Evolutionary conservation across 176 grass and related monocot species (phyloP).

Genomic region (Musa itinerans): DNA sequence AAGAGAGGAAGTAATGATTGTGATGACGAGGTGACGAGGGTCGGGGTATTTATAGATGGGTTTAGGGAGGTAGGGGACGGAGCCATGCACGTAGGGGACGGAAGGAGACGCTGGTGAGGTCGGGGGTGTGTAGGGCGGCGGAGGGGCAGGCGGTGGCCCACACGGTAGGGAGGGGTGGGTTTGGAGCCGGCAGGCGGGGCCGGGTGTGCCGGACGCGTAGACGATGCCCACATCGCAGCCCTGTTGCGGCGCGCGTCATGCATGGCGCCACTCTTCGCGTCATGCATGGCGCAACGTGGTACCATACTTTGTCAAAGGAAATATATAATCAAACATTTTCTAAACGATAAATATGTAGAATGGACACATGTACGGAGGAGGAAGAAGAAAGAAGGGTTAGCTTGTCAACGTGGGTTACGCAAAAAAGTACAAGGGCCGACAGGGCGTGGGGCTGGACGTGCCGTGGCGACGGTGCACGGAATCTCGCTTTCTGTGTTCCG

Average conservation of each 20-base stretch:
- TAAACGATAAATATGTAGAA: too few species aligned
- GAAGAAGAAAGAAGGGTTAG: too few species aligned
- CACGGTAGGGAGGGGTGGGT: background rate
- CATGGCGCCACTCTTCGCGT: background rate
- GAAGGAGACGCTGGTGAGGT: background rate
- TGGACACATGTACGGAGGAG: too few species aligned
- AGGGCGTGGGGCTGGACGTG: too few species aligned
- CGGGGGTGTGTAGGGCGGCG: background rate
- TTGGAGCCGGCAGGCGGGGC: background rate
- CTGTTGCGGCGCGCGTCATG: background rate
- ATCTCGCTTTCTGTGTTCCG: too few species aligned
- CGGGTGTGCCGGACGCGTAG: background rate
- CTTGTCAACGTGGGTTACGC: too few species aligned
- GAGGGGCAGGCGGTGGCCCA: background rate
- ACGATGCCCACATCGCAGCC: background rate
- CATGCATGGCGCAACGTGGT: background rate
- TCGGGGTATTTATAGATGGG: slow-evolving; percentile 3
- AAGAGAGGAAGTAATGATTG: background rate
- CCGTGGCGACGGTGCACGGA: too few species aligned
- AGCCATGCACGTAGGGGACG: slow-evolving; percentile 11
- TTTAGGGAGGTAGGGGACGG: background rate
- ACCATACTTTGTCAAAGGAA: too few species aligned
- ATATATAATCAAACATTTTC: too few species aligned
- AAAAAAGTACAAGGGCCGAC: too few species aligned
- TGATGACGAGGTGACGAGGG: too few species aligned